Conservation (phyloP, 139 green algal genomes). For the Ettlia oleoabundans region DNA sequence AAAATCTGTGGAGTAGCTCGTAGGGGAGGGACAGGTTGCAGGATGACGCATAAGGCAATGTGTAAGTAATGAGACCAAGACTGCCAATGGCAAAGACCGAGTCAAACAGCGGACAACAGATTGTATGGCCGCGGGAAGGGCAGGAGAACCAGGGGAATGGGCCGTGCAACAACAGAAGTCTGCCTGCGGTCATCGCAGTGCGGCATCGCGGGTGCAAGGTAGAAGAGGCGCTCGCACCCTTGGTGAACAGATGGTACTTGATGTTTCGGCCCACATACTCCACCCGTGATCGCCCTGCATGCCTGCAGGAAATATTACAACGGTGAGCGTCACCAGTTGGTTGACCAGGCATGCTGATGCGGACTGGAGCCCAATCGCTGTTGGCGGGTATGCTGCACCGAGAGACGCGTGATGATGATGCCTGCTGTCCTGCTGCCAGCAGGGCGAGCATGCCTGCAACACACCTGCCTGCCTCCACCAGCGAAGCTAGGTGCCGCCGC, state of each 20-base stretch:
- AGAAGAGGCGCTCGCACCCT: neutral
- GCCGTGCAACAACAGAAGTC: neutral
- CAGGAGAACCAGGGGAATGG: neutral
- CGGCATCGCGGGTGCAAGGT: too few species aligned
- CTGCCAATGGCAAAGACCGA: neutral
- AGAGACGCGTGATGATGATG: too few species aligned
- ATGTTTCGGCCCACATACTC: constrained; percentile 43
- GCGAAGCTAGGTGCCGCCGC: constrained; percentile 1
- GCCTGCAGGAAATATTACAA: constrained; percentile 11
- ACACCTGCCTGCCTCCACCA: constrained; percentile 26
- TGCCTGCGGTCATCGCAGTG: too few species aligned
- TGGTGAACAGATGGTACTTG: constrained; percentile 40
- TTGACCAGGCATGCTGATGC: too few species aligned
- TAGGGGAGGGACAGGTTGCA: neutral
- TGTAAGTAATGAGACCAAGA: neutral
- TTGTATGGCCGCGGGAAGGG: neutral
- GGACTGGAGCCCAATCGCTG: too few species aligned
- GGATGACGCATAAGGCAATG: neutral
- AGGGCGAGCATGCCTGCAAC: neutral
- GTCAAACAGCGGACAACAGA: neutral
- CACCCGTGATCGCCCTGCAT: constrained; percentile 41
- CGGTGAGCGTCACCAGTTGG: too few species aligned
- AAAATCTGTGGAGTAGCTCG: constrained; percentile 61
- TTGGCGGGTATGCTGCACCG: too few species aligned
- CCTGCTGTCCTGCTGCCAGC: too few species aligned